Percentiles rank a stretch among this genome's conserved stretches.
Evolutionary conservation across 2,329 filamentous ascomycete species (phyloP).

Genomic region (Aspergillus quadrilineatus): DNA sequence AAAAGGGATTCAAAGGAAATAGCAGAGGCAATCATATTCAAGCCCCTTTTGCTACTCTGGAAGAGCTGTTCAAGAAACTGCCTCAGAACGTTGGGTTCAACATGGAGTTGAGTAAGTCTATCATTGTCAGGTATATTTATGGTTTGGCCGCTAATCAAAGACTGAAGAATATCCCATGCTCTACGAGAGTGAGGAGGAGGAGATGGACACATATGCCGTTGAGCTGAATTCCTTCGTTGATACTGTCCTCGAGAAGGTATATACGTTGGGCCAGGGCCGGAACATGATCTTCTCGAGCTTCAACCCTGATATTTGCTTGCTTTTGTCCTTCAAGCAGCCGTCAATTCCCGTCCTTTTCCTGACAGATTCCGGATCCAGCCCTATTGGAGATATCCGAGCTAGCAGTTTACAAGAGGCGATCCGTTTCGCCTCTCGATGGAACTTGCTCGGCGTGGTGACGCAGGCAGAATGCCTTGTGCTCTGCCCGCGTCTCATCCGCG

Average conservation of each 20-base stretch:
- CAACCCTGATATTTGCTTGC: constrained; percentile 93
- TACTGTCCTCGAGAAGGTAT: constrained; percentile 85
- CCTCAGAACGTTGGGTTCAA: constrained; percentile 88
- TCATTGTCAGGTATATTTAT: constrained; percentile 17
- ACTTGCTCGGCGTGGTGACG: constrained; percentile 84
- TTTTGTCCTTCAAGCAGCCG: constrained; percentile 94
- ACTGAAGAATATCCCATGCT: constrained; percentile 85
- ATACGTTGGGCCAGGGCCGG: constrained; percentile 76
- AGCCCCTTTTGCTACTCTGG: constrained; percentile 89
- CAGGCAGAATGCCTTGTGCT: constrained; percentile 85
- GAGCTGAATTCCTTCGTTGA: constrained; percentile 97
- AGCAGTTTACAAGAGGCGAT: constrained; percentile 93
- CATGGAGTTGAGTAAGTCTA: constrained; percentile 77
- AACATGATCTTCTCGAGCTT: constrained; percentile 97
- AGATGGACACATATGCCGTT: constrained; percentile 94
- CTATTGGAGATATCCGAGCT: constrained; percentile 84
- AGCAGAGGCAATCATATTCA: constrained; percentile 93
- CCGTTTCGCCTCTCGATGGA: constrained; percentile 92
- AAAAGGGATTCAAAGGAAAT: constrained; percentile 94
- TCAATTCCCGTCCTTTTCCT: constrained; percentile 95
- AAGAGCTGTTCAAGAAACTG: constrained; percentile 85
- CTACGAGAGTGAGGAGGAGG: constrained; percentile 88
- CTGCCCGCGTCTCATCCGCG: constrained; percentile 81
- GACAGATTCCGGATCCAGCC: constrained; percentile 77
- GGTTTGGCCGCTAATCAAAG: constrained; percentile 26